Conservation (phyloP, 2,329 filamentous ascomycete species). For the Didymosphaeria variabile region DNA sequence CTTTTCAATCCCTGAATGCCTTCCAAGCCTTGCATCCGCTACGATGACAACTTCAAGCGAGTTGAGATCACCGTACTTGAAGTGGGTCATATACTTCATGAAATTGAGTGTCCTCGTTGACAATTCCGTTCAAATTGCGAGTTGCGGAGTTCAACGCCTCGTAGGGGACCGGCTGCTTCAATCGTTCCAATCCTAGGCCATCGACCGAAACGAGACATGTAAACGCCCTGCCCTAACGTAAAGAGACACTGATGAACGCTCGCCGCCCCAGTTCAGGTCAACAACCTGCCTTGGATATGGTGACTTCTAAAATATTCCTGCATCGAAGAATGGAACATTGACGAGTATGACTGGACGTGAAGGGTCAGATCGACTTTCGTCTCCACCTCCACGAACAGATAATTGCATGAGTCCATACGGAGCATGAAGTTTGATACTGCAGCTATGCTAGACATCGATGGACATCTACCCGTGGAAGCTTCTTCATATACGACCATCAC, state of each 20-base stretch:
- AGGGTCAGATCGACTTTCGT: conserved; percentile 47
- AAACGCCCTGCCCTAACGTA: conserved; percentile 58
- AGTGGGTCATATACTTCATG: conserved; percentile 38
- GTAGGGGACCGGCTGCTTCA: conserved; percentile 36
- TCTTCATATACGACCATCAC: too few species aligned
- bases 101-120: conserved; percentile 28
- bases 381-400: conserved; percentile 49
- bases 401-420: conserved; percentile 57
- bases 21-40: conserved; percentile 48
- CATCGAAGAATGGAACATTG: conserved; percentile 55
- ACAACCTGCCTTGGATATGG: conserved; percentile 36
- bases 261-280: conserved; percentile 52
- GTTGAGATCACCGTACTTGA: conserved; percentile 43
- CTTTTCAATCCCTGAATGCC: conserved; percentile 23
- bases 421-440: conserved; percentile 52
- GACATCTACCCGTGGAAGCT: too few species aligned
- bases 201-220: conserved; percentile 51
- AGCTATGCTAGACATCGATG: conserved; percentile 40
- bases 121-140: conserved; percentile 42
- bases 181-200: conserved; percentile 50
- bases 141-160: conserved; percentile 44
- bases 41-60: conserved; percentile 52
- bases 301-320: conserved; percentile 45
- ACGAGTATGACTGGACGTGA: conserved; percentile 53
- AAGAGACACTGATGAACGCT: conserved; percentile 40